Conservation (phyloP, 176 grass and related monocot genomes). For the Triticum aestivum region IWGSC_CS_RefSeq_v2.1 NC_057811.1:442221675-442222174, state of each 20-base stretch:
- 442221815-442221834: background rate
- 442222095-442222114: conserved; percentile 52
- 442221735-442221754: conserved; percentile 7
- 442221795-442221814: background rate
- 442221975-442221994: conserved; percentile 43
- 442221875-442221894: background rate
- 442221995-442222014: too few relatives aligned
- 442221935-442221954: conserved; percentile 54
- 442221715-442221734: background rate
- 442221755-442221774: background rate
- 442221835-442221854: background rate
- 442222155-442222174: too few relatives aligned
- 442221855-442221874: background rate
- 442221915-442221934: conserved; percentile 54
- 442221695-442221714: conserved; percentile 38
- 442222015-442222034: background rate
- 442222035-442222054: background rate
- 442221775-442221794: background rate
- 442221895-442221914: conserved; percentile 6
- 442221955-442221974: conserved; percentile 79
- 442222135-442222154: conserved; percentile 26
- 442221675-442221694: background rate
- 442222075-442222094: conserved; percentile 79
- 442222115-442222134: conserved; percentile 62
- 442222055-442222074: conserved; percentile 2